Evolutionary conservation across 441 rosid genomes (phyloP), one percentile per base, ranked within the genome.

Genomic region (Mallotus repandus): DNA sequence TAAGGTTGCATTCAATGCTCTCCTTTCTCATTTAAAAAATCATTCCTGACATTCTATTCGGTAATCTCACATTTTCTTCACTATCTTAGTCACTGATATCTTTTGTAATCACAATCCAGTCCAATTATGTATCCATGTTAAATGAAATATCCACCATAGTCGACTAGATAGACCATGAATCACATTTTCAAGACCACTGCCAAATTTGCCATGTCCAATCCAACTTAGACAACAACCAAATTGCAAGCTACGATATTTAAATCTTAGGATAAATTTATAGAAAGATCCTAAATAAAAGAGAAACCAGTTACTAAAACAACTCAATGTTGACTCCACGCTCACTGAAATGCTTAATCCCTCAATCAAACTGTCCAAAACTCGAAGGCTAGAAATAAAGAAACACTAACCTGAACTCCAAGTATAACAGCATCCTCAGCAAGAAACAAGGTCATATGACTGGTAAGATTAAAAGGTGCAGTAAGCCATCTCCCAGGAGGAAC

Each of bases 381-480:
- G 69, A 61, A 10, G 11, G 15, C 22, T 7, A 66, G 16, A 38
- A 7, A 16, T n/a, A 61, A 32, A 13, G 25, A 70, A 54, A n/a
- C 16, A 78, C 81, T 50, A 50, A 93, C 99, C 97, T 90, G 77
- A 76, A 96, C 62, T 2, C 86, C 99, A 41, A 96, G 96, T 68
- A 96, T 87, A 80, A 88, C 97, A 56, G 90, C 87, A 81, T 87
- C 93, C 79, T 90, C 89, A 18, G 97, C 93, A 19, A 96, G 96
- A 74, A 96, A 96, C 58, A 96, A 76, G 62, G 99, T 96, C 88
- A 96, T 87, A 68, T 90, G 93, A 73, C 99, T 96, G 9, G 98
- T 91, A 50, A 93, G 91, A 83, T 96, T 96, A 82, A 96, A 96
- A 63, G 99, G 99, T 16, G 94, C 96, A 65, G 99, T 91, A 1